Base-by-base conservation (phyloP, 164 flowering plant species). In the Vitis amurensis region DNA sequence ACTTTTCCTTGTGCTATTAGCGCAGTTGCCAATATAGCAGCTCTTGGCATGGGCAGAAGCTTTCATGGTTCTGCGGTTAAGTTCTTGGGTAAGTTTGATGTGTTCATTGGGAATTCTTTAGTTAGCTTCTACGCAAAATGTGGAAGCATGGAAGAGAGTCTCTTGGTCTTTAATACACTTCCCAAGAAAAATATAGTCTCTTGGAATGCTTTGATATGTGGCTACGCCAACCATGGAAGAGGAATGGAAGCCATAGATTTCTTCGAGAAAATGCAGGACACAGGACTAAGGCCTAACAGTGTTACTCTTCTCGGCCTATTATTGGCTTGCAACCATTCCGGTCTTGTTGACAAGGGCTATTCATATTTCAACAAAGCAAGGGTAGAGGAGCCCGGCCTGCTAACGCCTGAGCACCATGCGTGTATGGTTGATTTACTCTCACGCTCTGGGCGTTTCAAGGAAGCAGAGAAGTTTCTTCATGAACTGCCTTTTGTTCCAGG, bases 81-180 rank as follows among this genome's bases (percentile, higher is more conserved):
- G 79, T 73, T 60, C 59, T 72, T 88, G 78, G 87, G 83, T 10
- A 71, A 77, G 60, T 68, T 71, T 55, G 79, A 81, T 67, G 75
- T 80, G 65, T 93, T 82, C 76, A 83, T 88, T 55, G 82, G 84
- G 8, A 93, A 93, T 74, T 85, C 96, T 59, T 71, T 93, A 50
- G 73, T 93, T 12, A 91, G 89, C 71, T 87, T 88, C 61, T 93
- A 93, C 68, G 87, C 94, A n/a, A 93, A 89, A 81, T 91, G 94
- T 70, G 98, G 96, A 53, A 77, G 74, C 78, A 85, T 93, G 92
- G 92, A 88, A 59, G 96, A 89, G 16, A 82, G 94, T 72, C 80
- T 85, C 12, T 61, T 82, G 61, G 80, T 75, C 11, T 93, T 93
- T 68, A 17, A 74, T 37, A 78, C 76, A 72, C 83, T 87, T 51